Conservation (phyloP, 2,329 filamentous ascomycete genomes). For the Ambrosiella cleistominuta region DNA sequence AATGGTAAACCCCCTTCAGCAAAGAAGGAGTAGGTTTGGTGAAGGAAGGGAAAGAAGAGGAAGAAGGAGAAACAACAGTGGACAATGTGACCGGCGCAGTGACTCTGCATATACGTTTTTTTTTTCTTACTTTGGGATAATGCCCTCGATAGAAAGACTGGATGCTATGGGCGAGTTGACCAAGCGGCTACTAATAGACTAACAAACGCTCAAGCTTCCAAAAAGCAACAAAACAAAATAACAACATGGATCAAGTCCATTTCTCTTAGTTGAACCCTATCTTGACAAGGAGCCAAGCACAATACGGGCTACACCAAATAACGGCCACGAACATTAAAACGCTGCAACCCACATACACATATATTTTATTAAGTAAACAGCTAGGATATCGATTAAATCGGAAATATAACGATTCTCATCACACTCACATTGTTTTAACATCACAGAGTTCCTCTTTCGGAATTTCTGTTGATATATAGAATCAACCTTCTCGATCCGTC, state of each 20-base stretch:
- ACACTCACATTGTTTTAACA: background rate
- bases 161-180: background rate
- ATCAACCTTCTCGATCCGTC: background rate
- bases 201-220: background rate
- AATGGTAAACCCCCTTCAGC: slow-evolving; percentile 5
- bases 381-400: no score
- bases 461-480: background rate
- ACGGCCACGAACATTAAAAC: no score
- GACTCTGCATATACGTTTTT: slow-evolving; percentile 8
- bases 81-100: slow-evolving; percentile 1
- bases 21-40: slow-evolving; percentile 5
- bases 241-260: background rate
- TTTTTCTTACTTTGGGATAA: background rate
- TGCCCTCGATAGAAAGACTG: background rate
- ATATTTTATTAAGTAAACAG: no score
- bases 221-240: slow-evolving; percentile 2
- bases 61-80: slow-evolving; percentile 6
- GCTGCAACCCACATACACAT: no score
- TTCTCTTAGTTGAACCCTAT: no score
- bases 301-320: no score
- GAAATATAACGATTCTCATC: no score
- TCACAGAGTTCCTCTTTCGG: background rate
- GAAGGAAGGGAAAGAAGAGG: slow-evolving; percentile 5
- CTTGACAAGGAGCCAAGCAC: no score
- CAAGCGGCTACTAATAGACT: background rate